phyloP scores from a whole-genome alignment of 768 basidiomycete species.

The Rhodotorula paludigena region DNA sequence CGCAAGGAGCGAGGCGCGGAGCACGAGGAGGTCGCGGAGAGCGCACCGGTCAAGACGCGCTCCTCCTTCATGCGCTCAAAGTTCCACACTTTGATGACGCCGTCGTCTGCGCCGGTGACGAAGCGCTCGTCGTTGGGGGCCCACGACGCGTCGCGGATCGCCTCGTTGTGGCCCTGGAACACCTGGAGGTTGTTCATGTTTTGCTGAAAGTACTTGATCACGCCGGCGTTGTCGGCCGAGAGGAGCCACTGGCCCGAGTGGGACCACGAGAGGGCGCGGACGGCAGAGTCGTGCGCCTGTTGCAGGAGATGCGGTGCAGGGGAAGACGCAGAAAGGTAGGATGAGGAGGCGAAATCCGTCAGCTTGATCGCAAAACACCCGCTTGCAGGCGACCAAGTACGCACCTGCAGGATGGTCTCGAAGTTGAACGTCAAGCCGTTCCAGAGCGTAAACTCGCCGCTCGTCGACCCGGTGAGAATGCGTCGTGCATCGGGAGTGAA shows the following conservation, averaged over 20 bases:
- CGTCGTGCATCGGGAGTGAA: conserved; percentile 97
- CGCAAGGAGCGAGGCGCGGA: no score
- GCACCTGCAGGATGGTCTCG: conserved; percentile 97
- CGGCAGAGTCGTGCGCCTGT: conserved; percentile 83
- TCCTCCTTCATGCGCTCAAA: conserved; percentile 89
- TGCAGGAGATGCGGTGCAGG: no score
- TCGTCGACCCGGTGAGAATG: conserved; percentile 87
- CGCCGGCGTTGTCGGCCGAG: conserved; percentile 84
- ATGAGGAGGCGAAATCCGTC: background rate
- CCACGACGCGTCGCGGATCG: conserved; percentile 84
- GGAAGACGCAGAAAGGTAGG: background rate
- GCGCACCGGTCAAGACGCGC: conserved; percentile 69
- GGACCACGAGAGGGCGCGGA: conserved; percentile 82
- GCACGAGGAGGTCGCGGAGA: background rate
- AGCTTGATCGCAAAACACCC: no score
- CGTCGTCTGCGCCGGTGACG: conserved; percentile 92
- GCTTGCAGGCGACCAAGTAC: conserved; percentile 44
- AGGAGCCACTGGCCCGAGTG: conserved; percentile 90
- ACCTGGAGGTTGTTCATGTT: conserved; percentile 98
- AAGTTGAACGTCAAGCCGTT: conserved; percentile 99
- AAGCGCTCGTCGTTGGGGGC: conserved; percentile 87
- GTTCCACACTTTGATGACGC: conserved; percentile 88
- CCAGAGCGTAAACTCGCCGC: conserved; percentile 98
- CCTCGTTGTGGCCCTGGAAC: conserved; percentile 89
- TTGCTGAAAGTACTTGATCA: conserved; percentile 98